Evolutionary conservation across 768 basidiomycete species (phyloP).

Genomic region (Boletus barrowsii): DNA sequence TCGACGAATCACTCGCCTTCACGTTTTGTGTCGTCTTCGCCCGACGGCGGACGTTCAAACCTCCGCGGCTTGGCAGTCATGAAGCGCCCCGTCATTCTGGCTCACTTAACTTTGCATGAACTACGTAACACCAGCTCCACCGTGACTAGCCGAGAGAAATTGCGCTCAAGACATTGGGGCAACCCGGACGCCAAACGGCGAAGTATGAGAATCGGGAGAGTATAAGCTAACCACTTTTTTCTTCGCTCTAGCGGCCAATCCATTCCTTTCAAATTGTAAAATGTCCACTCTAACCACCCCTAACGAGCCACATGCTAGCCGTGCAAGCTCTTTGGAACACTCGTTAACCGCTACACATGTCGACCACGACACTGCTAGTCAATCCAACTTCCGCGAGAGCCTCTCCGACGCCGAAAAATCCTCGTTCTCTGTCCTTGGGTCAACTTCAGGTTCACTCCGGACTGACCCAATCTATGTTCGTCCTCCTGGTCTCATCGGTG

Average conservation of each 20-base stretch:
- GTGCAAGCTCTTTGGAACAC: constrained; percentile 10
- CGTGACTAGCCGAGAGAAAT: neutral
- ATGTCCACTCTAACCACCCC: constrained; percentile 16
- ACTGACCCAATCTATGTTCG: constrained; percentile 11
- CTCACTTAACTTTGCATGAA: neutral
- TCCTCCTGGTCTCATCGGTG: neutral
- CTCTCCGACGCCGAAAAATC: constrained; percentile 11
- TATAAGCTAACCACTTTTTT: neutral
- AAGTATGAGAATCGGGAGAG: constrained; percentile 1
- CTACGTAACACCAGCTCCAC: constrained; percentile 20
- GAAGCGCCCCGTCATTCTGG: neutral
- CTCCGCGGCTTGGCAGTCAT: neutral
- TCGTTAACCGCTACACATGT: constrained; percentile 14
- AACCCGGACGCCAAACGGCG: neutral
- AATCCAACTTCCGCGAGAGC: neutral
- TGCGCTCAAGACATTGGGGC: neutral
- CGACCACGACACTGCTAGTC: constrained; percentile 5
- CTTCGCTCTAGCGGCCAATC: constrained; percentile 8
- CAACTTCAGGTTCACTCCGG: constrained; percentile 4
- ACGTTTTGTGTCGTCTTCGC: neutral
- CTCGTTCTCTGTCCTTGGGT: neutral
- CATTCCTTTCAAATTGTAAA: constrained; percentile 13
- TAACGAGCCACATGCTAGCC: constrained; percentile 6
- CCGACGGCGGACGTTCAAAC: neutral
- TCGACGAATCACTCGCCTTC: neutral